A percentile compares a stretch with the other conserved stretches of the same genome.
Evolutionary conservation across 2,329 filamentous ascomycete genomes (phyloP).

Genomic region (Pseudogymnoascus sp.): DNA sequence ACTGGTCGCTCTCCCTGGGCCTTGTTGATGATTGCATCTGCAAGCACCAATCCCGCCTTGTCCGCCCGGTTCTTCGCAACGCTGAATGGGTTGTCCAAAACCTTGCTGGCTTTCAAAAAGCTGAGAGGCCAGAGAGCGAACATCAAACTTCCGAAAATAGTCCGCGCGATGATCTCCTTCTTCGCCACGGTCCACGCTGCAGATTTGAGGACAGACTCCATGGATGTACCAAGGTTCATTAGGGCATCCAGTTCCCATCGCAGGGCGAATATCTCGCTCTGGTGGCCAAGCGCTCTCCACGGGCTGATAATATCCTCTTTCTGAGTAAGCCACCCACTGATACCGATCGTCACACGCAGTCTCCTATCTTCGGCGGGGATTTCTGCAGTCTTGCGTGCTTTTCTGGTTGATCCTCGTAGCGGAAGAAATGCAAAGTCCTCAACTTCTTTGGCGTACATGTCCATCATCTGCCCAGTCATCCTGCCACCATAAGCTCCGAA

Average conservation of each 20-base stretch:
- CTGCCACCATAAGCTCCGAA: conserved; percentile 87
- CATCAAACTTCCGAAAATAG: conserved; percentile 57
- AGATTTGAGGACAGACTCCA: conserved; percentile 69
- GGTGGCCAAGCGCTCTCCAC: conserved; percentile 67
- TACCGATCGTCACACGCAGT: conserved; percentile 72
- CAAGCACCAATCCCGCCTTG: conserved; percentile 71
- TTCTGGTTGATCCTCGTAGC: conserved; percentile 45
- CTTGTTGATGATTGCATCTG: conserved; percentile 73
- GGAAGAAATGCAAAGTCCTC: conserved; percentile 84
- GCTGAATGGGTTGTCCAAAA: conserved; percentile 75
- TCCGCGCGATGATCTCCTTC: conserved; percentile 53
- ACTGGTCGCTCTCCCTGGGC: conserved; percentile 77
- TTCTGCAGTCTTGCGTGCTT: conserved; percentile 35
- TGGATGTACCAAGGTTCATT: conserved; percentile 65
- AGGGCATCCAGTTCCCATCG: conserved; percentile 76
- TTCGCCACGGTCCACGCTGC: conserved; percentile 72
- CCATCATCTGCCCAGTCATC: conserved; percentile 80
- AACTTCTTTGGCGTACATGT: conserved; percentile 77
- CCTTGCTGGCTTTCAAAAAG: conserved; percentile 55
- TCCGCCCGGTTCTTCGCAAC: conserved; percentile 69
- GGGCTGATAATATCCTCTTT: conserved; percentile 65
- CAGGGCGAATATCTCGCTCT: conserved; percentile 73
- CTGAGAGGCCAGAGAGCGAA: conserved; percentile 63
- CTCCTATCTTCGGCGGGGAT: conserved; percentile 52
- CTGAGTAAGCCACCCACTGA: conserved; percentile 72